A percentile compares a stretch with the other conserved stretches of the same genome.
phyloP scores from a whole-genome alignment of 768 basidiomycete genomes.

The Naganishia vishniacii region DNA sequence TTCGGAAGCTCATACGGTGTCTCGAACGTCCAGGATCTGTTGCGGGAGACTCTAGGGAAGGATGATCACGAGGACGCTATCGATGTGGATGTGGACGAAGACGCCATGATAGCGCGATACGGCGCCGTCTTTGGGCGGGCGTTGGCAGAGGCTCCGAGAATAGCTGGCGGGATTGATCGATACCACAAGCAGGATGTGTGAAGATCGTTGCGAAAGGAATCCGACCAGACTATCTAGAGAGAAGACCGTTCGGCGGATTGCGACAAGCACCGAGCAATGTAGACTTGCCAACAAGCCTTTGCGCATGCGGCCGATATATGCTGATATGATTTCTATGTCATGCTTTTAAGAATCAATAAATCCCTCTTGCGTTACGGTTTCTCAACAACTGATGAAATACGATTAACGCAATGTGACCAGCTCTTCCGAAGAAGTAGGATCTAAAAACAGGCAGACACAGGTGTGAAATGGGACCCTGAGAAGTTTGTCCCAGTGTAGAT shows the following conservation, averaged over 20 bases:
- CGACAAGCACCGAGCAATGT: no score
- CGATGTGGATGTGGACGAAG: slow-evolving; percentile 19
- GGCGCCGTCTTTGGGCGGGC: slow-evolving; percentile 11
- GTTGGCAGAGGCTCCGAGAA: background rate
- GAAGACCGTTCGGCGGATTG: no score
- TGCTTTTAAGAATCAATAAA: background rate
- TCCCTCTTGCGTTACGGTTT: background rate
- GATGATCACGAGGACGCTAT: slow-evolving; percentile 3
- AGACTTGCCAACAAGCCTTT: no score
- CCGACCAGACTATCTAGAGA: no score
- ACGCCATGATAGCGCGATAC: slow-evolving; percentile 2
- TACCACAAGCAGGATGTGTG: slow-evolving; percentile 18
- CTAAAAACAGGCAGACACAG: slow-evolving; percentile 25
- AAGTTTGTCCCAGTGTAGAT: no score
- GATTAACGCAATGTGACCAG: slow-evolving; percentile 46
- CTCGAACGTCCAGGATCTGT: background rate
- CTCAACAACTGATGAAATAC: background rate
- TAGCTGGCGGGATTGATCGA: background rate
- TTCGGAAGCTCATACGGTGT: background rate
- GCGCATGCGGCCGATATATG: no score
- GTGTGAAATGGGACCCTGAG: background rate
- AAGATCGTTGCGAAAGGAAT: no score
- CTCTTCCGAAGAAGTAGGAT: slow-evolving; percentile 49
- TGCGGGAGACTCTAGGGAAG: background rate
- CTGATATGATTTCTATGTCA: background rate